Percentiles rank a stretch among this genome's conserved stretches.
Evolutionary conservation across 768 basidiomycete genomes (phyloP).

Genomic region (Macrocybe gigantea): DNA sequence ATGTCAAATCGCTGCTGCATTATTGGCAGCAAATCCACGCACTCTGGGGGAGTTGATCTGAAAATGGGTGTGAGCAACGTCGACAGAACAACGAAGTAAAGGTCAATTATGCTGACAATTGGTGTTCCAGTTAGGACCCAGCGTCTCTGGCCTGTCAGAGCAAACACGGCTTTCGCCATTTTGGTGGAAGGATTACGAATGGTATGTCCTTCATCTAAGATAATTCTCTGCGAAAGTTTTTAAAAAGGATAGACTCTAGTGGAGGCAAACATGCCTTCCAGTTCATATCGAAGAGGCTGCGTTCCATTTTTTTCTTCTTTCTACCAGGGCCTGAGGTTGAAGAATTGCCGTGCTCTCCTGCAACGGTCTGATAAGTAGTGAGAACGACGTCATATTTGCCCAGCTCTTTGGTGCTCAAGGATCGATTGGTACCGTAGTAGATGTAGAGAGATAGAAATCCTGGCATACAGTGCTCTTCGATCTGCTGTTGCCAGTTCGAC

Average conservation of each 20-base stretch:
- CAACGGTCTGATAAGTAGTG: conserved; percentile 76
- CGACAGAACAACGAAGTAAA: background rate
- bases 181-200: conserved; percentile 87
- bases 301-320: conserved; percentile 59
- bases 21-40: conserved; percentile 3
- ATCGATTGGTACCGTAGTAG: conserved; percentile 71
- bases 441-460: conserved; percentile 49
- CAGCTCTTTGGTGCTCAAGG: conserved; percentile 53
- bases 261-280: conserved; percentile 63
- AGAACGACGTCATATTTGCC: conserved; percentile 71
- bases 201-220: conserved; percentile 86
- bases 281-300: conserved; percentile 55
- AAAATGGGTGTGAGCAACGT: conserved; percentile 15
- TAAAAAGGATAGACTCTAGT: background rate
- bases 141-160: conserved; percentile 61
- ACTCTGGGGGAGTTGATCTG: conserved; percentile 76
- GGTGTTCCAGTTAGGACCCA: conserved; percentile 86
- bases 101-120: conserved; percentile 51
- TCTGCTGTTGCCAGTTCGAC: conserved; percentile 87
- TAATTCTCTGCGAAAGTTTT: conserved; percentile 45
- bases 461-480: conserved; percentile 61
- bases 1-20: background rate
- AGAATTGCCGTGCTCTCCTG: conserved; percentile 43
- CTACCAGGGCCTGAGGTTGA: conserved; percentile 25
- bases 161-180: conserved; percentile 66